Percentiles rank a stretch among this genome's conserved stretches.
Conservation (phyloP, 768 basidiomycete genomes). For the Phlebiopsis flavidoalba region DNA sequence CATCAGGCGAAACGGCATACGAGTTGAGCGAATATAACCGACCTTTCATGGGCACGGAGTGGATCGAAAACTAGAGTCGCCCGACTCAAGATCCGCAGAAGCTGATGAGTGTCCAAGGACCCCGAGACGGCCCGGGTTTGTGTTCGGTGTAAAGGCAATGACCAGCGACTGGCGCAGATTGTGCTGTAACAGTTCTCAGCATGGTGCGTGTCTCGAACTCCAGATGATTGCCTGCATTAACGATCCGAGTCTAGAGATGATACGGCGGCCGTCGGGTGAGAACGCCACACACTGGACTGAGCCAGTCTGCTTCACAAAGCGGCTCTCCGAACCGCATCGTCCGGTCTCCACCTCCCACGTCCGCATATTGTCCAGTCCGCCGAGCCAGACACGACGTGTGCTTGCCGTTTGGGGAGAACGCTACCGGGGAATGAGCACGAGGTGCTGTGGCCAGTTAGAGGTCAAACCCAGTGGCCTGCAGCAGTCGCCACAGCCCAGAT, state of each 20-base stretch:
- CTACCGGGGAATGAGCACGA: constrained; percentile 4
- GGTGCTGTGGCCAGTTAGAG: not conserved
- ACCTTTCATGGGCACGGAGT: too few species aligned
- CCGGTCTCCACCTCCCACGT: constrained; percentile 17
- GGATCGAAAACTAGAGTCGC: too few species aligned
- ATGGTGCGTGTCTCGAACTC: constrained; percentile 7
- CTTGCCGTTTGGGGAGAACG: constrained; percentile 19
- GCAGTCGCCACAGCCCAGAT: constrained; percentile 13
- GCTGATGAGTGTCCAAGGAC: too few species aligned
- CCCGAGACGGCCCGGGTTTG: too few species aligned
- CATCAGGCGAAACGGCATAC: too few species aligned
- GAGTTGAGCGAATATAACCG: too few species aligned
- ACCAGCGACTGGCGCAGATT: constrained; percentile 23
- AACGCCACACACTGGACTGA: constrained; percentile 13
- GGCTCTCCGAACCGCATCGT: not conserved
- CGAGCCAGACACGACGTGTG: constrained; percentile 17
- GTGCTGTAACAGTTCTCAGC: too few species aligned
- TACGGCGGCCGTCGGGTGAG: constrained; percentile 14
- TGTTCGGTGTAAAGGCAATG: too few species aligned
- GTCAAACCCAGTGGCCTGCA: not conserved
- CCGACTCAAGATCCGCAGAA: too few species aligned
- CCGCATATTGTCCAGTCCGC: constrained; percentile 15
- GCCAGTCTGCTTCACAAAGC: not conserved
- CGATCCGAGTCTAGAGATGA: constrained; percentile 11
- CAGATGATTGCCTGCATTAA: constrained; percentile 9